phyloP scores from a whole-genome alignment of 2,329 filamentous ascomycete species.

The Tolypocladium sp. region DNA sequence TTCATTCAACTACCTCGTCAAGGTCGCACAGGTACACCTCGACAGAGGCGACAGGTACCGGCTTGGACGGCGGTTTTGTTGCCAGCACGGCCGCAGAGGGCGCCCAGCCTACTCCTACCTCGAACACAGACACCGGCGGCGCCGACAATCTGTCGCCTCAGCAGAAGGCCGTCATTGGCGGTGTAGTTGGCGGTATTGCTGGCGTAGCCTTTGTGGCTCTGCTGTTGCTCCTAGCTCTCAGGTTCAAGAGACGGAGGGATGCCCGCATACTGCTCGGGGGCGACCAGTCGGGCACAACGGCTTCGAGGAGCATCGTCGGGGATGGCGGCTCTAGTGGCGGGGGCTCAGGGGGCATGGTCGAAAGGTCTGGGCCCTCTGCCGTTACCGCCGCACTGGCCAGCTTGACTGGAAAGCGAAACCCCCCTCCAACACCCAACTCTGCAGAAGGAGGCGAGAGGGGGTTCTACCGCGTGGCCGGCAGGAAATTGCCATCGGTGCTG shows the following conservation, averaged over 20 bases:
- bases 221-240: conserved; percentile 42
- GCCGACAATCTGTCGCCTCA: conserved; percentile 17
- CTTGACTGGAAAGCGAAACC: conserved; percentile 30
- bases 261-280: conserved; percentile 34
- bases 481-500: conserved; percentile 55
- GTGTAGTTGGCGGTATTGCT: conserved; percentile 49
- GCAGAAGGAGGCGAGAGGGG: conserved; percentile 37
- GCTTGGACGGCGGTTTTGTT: background rate
- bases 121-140: conserved; percentile 11
- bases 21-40: background rate
- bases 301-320: conserved; percentile 1
- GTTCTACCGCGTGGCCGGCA: conserved; percentile 57
- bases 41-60: background rate
- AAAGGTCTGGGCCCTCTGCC: conserved; percentile 29
- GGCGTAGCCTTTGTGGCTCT: conserved; percentile 48
- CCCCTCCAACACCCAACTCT: conserved; percentile 19
- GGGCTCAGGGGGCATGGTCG: conserved; percentile 29
- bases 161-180: conserved; percentile 39
- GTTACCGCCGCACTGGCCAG: conserved; percentile 40
- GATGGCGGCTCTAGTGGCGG: conserved; percentile 7
- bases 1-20: background rate
- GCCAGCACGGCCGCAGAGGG: conserved; percentile 1
- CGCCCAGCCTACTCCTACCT: conserved; percentile 8
- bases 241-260: conserved; percentile 43
- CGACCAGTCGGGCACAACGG: conserved; percentile 18